Base-by-base conservation (phyloP, 148 eudicot species). In the Cornus florida region DNA sequence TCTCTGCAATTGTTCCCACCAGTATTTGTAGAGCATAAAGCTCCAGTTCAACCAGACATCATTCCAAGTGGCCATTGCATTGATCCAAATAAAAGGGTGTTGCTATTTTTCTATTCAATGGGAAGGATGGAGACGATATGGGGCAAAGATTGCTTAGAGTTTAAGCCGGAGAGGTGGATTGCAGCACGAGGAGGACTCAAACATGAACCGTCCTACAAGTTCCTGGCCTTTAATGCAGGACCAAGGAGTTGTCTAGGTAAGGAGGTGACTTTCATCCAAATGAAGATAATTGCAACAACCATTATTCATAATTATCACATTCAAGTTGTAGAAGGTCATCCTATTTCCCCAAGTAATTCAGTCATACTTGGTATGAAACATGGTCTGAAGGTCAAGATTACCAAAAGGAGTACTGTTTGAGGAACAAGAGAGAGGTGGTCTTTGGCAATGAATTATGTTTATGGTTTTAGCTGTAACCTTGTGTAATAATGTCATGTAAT, bases 131-230 rank as follows among this genome's bases (percentile, higher is more conserved):
- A 46, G 38, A 6, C 35, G 3, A 23, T 78, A 22, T 78, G 81
- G 81, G 81, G 81, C 16, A 71, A 78, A 12, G 35, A 33, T 33
- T 33, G 35, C 35, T 33, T 33, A 33, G 75, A 78, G 16, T 78
- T 70, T 56, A 78, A 71, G 57, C 81, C 75, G 4, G 81, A 71
- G 59, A 78, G 81, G 75, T 78, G 81, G 81, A 78, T 78, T 60
- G 5, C 60, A 4, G 69, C 57, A 1, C 38, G 71, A 8, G 75
- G 75, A 32, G 75, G 75, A 39, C 8, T 79, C 31, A 79, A 79
- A 65, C 76, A 72, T 5, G 75, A 60, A 70, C 76, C 81, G 7
- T 79, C 81, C 46, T 67, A 23, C 69, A 78, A 46, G 69, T 78
- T 78, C 56, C 60, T 70, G 59, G 16, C 59, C 3, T 78, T 78